Base-by-base conservation (phyloP, 2,329 filamentous ascomycete species). In the Malbranchea zuffiana region DNA sequence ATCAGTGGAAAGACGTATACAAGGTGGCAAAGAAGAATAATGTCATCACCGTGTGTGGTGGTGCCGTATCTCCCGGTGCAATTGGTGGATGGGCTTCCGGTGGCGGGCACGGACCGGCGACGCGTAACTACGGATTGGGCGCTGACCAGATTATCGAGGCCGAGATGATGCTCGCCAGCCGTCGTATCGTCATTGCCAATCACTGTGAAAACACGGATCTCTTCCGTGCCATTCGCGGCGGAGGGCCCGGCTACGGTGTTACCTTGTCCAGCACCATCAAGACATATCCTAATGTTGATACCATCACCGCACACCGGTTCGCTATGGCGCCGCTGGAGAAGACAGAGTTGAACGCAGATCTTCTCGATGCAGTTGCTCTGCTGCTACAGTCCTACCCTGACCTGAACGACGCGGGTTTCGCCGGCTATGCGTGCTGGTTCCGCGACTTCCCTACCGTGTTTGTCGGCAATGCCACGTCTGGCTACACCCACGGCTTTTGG, bases 81-180 rank as follows among this genome's bases (percentile, higher is more conserved):
- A n/a, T n/a, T n/a, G 76, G 75, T 11, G 75, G 75, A 1, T 80
- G 71, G 46, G 66, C 61, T 3, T 71, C 75, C 50, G 74, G 74
- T 4, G 76, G 73, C 10, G 76, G 77, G 0, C 73, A 78, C 48
- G 67, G 65, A 1, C 59, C 66, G 0, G 59, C 80, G 1, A 62
- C 60, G 17, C 68, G 67, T 1, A 57, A 51, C 12, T 72, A 69
- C 32, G 77, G 77, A 4, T 60, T 82, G 0, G 70, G 56, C 7
- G 73, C 73, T 0, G 75, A 80, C 44, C 68, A 80, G 34, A 63
- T 69, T 0, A 58, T 80, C 2, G 63, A 69, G 43, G 71, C 61
- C 35, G 63, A 74, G 41, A 70, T 75, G 1, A 62, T 80, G 11
- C 70, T 66, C 4, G 68, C 62, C 0, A 49, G 52, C 42, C 67